These are phyloP conservation scores for Agrostemma githago DNA, from an alignment of 148 eudicot species.

Conservation along the genomic window DNA sequence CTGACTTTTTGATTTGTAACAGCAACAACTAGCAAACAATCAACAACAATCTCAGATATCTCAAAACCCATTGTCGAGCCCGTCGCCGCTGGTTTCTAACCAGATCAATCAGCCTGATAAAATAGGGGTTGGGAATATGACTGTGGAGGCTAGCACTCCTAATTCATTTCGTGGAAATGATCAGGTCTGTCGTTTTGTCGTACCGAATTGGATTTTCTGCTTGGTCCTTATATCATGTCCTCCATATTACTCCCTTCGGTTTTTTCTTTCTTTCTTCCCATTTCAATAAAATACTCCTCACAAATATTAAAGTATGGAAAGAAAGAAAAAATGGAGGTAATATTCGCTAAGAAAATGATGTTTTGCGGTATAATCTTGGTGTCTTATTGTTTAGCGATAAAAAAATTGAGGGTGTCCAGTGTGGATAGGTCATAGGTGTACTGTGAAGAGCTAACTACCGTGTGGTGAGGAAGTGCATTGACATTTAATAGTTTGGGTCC, in stretches of 20 bases:
- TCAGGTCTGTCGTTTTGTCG: constrained; percentile 42
- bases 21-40: constrained; percentile 47
- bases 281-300: no score
- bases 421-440: neutral
- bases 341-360: neutral
- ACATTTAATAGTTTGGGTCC: neutral
- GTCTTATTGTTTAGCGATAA: neutral
- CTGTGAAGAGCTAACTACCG: neutral
- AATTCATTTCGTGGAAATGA: constrained; percentile 61
- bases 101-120: constrained; percentile 38
- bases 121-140: constrained; percentile 43
- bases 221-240: neutral
- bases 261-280: no score
- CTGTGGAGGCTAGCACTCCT: constrained; percentile 54
- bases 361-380: neutral
- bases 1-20: constrained; percentile 15
- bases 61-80: constrained; percentile 52
- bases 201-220: neutral
- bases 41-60: constrained; percentile 46
- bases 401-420: neutral
- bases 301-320: no score
- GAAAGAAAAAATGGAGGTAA: no score
- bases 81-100: constrained; percentile 43
- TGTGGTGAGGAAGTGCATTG: neutral
- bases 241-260: neutral